These are phyloP conservation scores for Marchantia polymorpha DNA, from an alignment of 225 moss, liverwort and hornwort genomes.

Conservation along the genomic window DNA sequence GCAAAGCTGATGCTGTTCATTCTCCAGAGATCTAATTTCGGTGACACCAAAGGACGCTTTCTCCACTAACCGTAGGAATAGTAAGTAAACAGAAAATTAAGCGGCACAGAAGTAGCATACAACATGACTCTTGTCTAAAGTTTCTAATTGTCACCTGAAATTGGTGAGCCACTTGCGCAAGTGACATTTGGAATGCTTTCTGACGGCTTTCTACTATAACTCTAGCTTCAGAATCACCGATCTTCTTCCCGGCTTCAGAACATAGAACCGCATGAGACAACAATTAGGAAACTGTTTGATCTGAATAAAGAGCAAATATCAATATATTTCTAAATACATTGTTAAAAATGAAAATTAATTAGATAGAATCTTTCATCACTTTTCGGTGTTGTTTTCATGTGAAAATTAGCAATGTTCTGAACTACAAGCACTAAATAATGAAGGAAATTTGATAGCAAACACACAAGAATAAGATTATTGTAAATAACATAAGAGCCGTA, in stretches of 20 bases:
- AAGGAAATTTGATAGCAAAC: too few relatives aligned
- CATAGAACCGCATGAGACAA: not conserved
- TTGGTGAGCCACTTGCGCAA: conserved; percentile 42
- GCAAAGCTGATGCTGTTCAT: conserved; percentile 1
- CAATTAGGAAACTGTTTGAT: not conserved
- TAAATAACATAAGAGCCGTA: too few relatives aligned
- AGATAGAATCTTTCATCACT: not conserved
- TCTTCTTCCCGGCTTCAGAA: conserved; percentile 62
- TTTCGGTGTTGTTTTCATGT: too few relatives aligned
- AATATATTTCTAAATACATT: not conserved
- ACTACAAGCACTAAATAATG: too few relatives aligned
- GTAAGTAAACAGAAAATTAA: conserved; percentile 9
- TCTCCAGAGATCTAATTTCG: conserved; percentile 13
- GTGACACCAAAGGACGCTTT: conserved; percentile 19
- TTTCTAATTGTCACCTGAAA: conserved; percentile 51
- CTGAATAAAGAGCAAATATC: not conserved
- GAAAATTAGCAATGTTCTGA: too few relatives aligned
- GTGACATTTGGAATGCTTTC: conserved; percentile 54
- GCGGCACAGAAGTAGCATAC: not conserved
- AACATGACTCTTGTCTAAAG: not conserved
- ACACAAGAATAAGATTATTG: too few relatives aligned
- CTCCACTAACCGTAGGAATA: conserved; percentile 10
- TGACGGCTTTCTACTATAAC: conserved; percentile 64
- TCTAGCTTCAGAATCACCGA: conserved; percentile 64
- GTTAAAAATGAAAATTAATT: not conserved